A percentile compares a stretch with the other conserved stretches of the same genome.
These are phyloP conservation scores for Haematococcus sp. DNA, from an alignment of 139 green algal genomes.

Conservation along the genomic window DNA sequence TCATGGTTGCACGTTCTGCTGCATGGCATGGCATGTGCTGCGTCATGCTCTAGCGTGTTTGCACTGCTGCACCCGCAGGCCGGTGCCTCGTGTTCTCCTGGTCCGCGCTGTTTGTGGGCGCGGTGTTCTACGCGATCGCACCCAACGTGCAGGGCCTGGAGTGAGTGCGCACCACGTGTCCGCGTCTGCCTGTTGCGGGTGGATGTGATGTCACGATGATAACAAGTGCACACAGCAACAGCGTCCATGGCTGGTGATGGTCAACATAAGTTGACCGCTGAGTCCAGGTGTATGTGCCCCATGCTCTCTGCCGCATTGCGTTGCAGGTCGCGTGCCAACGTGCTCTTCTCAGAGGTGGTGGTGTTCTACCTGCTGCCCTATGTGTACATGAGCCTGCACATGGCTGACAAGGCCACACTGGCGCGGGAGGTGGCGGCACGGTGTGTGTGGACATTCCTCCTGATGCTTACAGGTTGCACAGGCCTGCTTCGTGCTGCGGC, in stretches of 20 bases:
- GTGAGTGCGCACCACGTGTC: not conserved
- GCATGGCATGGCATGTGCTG: not conserved
- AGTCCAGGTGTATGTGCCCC: no score
- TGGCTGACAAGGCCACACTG: constrained; percentile 54
- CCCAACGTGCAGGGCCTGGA: constrained; percentile 18
- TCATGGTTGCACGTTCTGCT: not conserved
- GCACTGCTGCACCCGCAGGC: not conserved
- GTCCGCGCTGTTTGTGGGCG: constrained; percentile 48
- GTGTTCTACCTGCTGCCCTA: constrained; percentile 60
- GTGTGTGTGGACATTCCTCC: no score
- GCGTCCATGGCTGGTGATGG: no score
- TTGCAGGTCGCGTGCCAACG: constrained; percentile 35
- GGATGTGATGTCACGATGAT: no score
- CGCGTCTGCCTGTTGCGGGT: no score
- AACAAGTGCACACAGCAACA: no score
- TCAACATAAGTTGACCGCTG: no score
- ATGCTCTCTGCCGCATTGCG: no score
- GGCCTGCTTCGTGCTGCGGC: no score
- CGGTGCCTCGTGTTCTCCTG: constrained; percentile 59
- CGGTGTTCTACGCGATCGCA: constrained; percentile 54
- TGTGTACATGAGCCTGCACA: constrained; percentile 63
- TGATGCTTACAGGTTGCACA: no score
- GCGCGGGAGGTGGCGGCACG: constrained; percentile 34
- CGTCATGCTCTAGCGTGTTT: not conserved
- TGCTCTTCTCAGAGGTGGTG: constrained; percentile 46